A percentile compares a stretch with the other conserved stretches of the same genome.
phyloP scores from a whole-genome alignment of 495 filamentous ascomycete species.

The Aspergillus conjunctus region DNA sequence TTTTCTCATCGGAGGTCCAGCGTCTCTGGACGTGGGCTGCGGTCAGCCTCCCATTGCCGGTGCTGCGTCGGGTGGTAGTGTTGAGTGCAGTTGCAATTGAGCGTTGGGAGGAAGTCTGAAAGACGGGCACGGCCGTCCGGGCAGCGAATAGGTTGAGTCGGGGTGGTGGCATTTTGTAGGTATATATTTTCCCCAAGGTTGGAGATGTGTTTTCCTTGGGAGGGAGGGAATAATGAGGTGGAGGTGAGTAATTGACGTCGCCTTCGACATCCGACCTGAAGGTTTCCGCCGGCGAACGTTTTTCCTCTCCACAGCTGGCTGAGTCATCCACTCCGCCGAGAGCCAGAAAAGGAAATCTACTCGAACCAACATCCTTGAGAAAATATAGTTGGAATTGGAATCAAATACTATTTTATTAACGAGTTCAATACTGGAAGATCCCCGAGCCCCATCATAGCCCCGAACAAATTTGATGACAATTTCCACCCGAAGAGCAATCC shows the following conservation, averaged over 20 bases:
- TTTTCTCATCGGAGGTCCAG: constrained; percentile 50
- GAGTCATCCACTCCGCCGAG: constrained; percentile 26
- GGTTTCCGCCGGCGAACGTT: constrained; percentile 22
- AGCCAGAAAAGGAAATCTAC: background rate
- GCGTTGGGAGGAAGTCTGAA: constrained; percentile 35
- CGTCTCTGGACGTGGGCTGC: constrained; percentile 30
- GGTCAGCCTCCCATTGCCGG: constrained; percentile 19
- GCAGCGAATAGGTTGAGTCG: constrained; percentile 44
- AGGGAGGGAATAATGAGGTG: constrained; percentile 14
- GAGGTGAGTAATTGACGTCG: constrained; percentile 12
- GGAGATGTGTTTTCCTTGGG: background rate
- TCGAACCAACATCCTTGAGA: background rate
- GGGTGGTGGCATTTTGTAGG: constrained; percentile 37
- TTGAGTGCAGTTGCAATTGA: constrained; percentile 28
- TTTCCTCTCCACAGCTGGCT: constrained; percentile 27
- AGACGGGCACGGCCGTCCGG: constrained; percentile 35
- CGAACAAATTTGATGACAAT: background rate
- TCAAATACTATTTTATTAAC: background rate
- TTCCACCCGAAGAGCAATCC: background rate
- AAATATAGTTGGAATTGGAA: background rate
- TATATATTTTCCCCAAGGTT: constrained; percentile 10
- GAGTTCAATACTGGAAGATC: background rate
- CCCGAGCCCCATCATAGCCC: background rate
- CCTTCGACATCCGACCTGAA: constrained; percentile 21
- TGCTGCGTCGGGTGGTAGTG: constrained; percentile 25